Percentiles rank a stretch among this genome's conserved stretches.
These are phyloP conservation scores for Trametes elegans DNA, from an alignment of 768 basidiomycete genomes.

Conservation along the genomic window DNA sequence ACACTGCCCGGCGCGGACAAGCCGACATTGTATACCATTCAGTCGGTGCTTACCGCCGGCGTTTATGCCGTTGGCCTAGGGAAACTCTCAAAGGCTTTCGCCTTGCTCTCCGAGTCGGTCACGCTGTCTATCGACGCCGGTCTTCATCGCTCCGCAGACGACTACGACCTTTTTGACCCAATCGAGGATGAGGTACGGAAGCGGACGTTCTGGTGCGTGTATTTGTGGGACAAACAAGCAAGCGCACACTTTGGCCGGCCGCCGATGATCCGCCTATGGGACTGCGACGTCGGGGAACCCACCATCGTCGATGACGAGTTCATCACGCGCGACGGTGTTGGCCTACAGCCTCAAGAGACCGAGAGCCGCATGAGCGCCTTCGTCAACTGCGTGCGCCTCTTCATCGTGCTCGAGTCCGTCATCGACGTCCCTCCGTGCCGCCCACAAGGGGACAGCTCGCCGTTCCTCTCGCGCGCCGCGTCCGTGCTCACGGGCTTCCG, in stretches of 20 bases:
- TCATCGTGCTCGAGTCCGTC: constrained; percentile 87
- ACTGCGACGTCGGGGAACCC: constrained; percentile 91
- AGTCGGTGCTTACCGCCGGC: constrained; percentile 87
- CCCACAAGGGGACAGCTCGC: constrained; percentile 60
- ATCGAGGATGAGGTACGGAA: constrained; percentile 91
- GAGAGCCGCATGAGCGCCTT: constrained; percentile 83
- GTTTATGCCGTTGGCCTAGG: constrained; percentile 92
- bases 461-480: constrained; percentile 77
- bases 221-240: constrained; percentile 95
- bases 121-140: constrained; percentile 89
- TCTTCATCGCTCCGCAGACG: constrained; percentile 82
- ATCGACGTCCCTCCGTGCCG: constrained; percentile 78
- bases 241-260: constrained; percentile 87
- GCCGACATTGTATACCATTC: constrained; percentile 89
- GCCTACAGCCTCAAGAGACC: constrained; percentile 63
- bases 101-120: constrained; percentile 81
- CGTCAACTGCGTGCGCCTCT: constrained; percentile 69
- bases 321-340: constrained; percentile 71
- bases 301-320: constrained; percentile 85
- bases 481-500: constrained; percentile 61
- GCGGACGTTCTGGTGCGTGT: constrained; percentile 95
- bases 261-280: constrained; percentile 79
- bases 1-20: constrained; percentile 86
- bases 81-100: constrained; percentile 82
- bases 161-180: constrained; percentile 83